Evolutionary conservation across 805 yeast species (phyloP).

Genomic region (Spathaspora girioi): DNA sequence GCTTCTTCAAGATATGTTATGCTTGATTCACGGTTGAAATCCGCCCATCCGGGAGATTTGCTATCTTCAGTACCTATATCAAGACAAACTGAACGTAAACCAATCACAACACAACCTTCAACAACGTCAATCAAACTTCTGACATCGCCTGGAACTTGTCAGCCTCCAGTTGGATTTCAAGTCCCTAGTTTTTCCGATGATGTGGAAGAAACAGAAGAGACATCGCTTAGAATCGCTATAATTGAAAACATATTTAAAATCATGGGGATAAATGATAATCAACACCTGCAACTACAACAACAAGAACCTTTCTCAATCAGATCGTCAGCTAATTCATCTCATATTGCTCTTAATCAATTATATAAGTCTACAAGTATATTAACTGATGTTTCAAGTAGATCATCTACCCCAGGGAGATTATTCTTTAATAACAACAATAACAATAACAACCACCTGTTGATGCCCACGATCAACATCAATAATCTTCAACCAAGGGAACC

Average conservation of each 20-base stretch:
- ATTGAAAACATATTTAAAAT: constrained; percentile 67
- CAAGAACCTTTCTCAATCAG: constrained; percentile 4
- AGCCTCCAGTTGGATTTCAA: background rate
- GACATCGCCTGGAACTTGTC: background rate
- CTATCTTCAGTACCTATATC: constrained; percentile 76
- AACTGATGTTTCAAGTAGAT: background rate
- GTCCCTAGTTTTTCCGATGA: constrained; percentile 44
- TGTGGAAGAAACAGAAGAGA: constrained; percentile 67
- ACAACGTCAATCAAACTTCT: constrained; percentile 12
- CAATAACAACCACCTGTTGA: background rate
- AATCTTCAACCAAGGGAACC: background rate
- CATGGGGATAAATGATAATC: constrained; percentile 51
- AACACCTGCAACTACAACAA: background rate
- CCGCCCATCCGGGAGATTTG: constrained; percentile 80
- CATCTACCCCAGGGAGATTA: background rate
- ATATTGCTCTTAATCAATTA: constrained; percentile 14
- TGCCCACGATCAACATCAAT: constrained; percentile 2
- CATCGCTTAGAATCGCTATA: constrained; percentile 57
- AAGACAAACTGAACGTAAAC: constrained; percentile 4
- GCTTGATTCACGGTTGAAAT: constrained; percentile 48
- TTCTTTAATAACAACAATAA: background rate
- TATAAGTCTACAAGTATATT: background rate
- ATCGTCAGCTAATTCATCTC: constrained; percentile 26
- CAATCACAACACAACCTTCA: constrained; percentile 2
- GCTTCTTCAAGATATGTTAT: constrained; percentile 36